These are phyloP conservation scores for Coleophoma eucalyptorum DNA, from an alignment of 2,329 filamentous ascomycete genomes.

Conservation along the genomic window DNA sequence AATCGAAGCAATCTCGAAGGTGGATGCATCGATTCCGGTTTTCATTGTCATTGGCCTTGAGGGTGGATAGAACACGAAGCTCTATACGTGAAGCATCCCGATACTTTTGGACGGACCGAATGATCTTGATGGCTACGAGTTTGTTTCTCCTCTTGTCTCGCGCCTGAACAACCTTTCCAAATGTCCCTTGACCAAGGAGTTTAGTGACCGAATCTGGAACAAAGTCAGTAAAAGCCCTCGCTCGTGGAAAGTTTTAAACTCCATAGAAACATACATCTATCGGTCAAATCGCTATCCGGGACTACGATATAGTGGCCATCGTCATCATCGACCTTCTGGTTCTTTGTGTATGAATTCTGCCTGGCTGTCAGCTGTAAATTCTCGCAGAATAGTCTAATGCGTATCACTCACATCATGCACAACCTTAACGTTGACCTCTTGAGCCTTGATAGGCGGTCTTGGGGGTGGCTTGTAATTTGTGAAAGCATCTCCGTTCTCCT, in stretches of 20 bases:
- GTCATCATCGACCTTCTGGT: constrained; percentile 86
- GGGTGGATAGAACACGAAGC: constrained; percentile 83
- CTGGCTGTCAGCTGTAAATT: constrained; percentile 8
- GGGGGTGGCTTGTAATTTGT: constrained; percentile 82
- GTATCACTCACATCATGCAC: constrained; percentile 55
- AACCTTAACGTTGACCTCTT: constrained; percentile 65
- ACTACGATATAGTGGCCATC: constrained; percentile 96
- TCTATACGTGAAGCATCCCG: constrained; percentile 95
- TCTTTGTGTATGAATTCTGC: constrained; percentile 41
- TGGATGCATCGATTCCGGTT: constrained; percentile 98
- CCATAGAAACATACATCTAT: constrained; percentile 68
- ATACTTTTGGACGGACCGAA: constrained; percentile 97
- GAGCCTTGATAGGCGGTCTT: constrained; percentile 85
- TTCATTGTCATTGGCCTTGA: constrained; percentile 84
- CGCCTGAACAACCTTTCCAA: constrained; percentile 96
- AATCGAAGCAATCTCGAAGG: constrained; percentile 94
- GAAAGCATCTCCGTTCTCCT: constrained; percentile 66
- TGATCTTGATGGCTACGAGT: constrained; percentile 91
- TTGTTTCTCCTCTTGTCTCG: constrained; percentile 74
- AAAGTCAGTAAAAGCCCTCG: no score
- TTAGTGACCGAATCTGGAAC: constrained; percentile 77
- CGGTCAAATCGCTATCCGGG: constrained; percentile 79
- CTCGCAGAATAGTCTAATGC: not conserved
- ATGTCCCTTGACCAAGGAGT: constrained; percentile 92
- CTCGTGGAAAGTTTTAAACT: no score